Evolutionary conservation across 768 basidiomycete genomes (phyloP).

Genomic region (Lepiota subincarnata): DNA sequence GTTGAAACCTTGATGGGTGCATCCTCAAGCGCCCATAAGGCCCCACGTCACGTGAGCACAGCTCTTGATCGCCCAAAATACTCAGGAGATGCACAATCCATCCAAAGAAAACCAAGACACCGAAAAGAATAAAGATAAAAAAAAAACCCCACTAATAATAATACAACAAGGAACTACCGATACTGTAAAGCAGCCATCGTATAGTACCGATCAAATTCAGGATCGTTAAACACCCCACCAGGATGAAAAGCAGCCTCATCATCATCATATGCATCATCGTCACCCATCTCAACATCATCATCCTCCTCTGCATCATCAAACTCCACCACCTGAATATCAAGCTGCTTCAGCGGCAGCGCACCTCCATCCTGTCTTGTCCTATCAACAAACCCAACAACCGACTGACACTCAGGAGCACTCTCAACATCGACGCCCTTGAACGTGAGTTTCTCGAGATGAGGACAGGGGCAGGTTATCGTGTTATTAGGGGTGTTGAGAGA

Average conservation of each 20-base stretch:
- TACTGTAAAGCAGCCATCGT: conserved; percentile 12
- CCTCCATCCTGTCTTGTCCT: conserved; percentile 25
- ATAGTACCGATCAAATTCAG: conserved; percentile 31
- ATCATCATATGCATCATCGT: conserved; percentile 2
- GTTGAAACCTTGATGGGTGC: too few species aligned
- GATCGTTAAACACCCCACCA: conserved; percentile 35
- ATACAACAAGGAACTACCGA: conserved; percentile 6
- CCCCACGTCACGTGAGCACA: too few species aligned
- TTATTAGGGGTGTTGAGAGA: conserved; percentile 20
- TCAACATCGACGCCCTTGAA: conserved; percentile 35
- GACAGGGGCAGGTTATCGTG: conserved; percentile 24
- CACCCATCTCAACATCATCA: conserved; percentile 14
- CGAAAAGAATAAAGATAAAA: conserved; percentile 4
- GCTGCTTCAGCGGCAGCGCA: conserved; percentile 14
- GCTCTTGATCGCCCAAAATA: too few species aligned
- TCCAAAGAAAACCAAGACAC: not conserved
- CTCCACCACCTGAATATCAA: conserved; percentile 19
- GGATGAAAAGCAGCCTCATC: conserved; percentile 22
- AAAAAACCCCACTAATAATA: not conserved
- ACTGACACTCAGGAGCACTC: conserved; percentile 23
- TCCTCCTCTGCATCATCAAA: conserved; percentile 20
- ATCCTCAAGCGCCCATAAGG: too few species aligned
- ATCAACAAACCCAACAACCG: conserved; percentile 28
- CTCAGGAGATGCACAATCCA: too few species aligned
- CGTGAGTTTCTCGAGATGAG: conserved; percentile 30